These are phyloP conservation scores for Stephania japonica DNA, from an alignment of 164 flowering plant species.

Conservation along the genomic window DNA sequence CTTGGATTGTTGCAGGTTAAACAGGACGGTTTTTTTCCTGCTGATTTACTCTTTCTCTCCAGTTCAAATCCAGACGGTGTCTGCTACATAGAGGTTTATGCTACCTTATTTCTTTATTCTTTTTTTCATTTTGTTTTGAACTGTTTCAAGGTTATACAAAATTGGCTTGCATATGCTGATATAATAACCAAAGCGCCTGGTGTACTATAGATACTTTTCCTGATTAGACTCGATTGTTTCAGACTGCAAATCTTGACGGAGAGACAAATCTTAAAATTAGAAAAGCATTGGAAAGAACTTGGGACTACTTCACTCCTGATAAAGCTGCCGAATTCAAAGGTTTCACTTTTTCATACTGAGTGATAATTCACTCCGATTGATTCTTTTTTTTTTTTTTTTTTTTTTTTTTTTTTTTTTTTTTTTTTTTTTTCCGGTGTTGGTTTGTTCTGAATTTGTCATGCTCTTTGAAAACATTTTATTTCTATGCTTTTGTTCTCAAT, in stretches of 20 bases:
- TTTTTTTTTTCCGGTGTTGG: too few relatives aligned
- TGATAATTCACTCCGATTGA: not conserved
- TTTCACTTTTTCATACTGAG: slow-evolving; percentile 16
- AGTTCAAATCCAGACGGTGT: slow-evolving; percentile 94
- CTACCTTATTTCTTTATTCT: not conserved
- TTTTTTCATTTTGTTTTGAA: not conserved
- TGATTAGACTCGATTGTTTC: slow-evolving; percentile 11
- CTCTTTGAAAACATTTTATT: too few relatives aligned
- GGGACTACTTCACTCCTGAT: slow-evolving; percentile 87
- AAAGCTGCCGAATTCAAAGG: slow-evolving; percentile 89
- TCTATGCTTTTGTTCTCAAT: too few relatives aligned
- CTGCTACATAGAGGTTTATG: slow-evolving; percentile 82
- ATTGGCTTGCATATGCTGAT: not conserved
- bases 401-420: too few relatives aligned
- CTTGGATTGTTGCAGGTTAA: slow-evolving; percentile 51
- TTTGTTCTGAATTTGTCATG: too few relatives aligned
- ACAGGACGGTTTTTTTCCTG: slow-evolving; percentile 93
- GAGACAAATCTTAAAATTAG: slow-evolving; percentile 97
- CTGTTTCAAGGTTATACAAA: not conserved
- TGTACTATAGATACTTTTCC: not conserved
- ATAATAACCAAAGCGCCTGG: not conserved
- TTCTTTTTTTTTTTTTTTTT: not conserved
- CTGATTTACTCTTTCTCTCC: slow-evolving; percentile 84
- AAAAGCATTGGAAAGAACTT: slow-evolving; percentile 89
- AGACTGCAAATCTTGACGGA: slow-evolving; percentile 98